Base-by-base conservation (phyloP, 768 basidiomycete species). In the Coprinopsis marcescibilis region DNA sequence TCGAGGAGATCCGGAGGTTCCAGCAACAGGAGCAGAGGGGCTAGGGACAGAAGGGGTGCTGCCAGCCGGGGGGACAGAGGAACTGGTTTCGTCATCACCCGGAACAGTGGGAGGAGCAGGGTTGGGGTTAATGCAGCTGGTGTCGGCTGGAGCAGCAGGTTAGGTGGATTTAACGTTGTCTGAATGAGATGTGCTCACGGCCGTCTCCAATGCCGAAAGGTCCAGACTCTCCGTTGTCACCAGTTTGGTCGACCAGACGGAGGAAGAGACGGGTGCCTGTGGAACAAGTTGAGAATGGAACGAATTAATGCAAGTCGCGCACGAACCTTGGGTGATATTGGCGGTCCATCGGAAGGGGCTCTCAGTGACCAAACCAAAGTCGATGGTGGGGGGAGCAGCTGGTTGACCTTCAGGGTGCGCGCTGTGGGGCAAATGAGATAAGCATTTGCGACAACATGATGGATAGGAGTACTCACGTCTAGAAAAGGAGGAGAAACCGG, bases 301-400 rank as follows among this genome's bases (percentile, higher is more conserved):
- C n/a, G n/a, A n/a, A n/a, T n/a, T n/a, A n/a, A n/a, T n/a, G n/a
- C n/a, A n/a, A n/a, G n/a, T n/a, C n/a, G n/a, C n/a, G 23, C 29
- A 62, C 61, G 57, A 26, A 44, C 49, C n/a, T n/a, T n/a, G n/a
- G 23, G 36, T 38, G 20, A 64, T 50, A 45, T 62, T 62, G 34
- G 57, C 57, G 43, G 48, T 43, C 63, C 63, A 64, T 37, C 60
- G 60, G 11, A 62, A 44, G 20, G 54, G 52, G 44, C 17, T 60
- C 25, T 50, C 52, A 1, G 17, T 45, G 19, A 54, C 52, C 20
- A 45, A 27, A 25, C 57, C 55, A 20, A 62, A 52, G 33, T 60
- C 56, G 41, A 62, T 51, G 34, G 60, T 52, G n/a, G 63, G 33
- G 13, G 45, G 6, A 21, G 55, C 57, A 19, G 27, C 30, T 15